Evolutionary conservation across 805 yeast genomes (phyloP).

Genomic region (Pichia cephalocereana): DNA sequence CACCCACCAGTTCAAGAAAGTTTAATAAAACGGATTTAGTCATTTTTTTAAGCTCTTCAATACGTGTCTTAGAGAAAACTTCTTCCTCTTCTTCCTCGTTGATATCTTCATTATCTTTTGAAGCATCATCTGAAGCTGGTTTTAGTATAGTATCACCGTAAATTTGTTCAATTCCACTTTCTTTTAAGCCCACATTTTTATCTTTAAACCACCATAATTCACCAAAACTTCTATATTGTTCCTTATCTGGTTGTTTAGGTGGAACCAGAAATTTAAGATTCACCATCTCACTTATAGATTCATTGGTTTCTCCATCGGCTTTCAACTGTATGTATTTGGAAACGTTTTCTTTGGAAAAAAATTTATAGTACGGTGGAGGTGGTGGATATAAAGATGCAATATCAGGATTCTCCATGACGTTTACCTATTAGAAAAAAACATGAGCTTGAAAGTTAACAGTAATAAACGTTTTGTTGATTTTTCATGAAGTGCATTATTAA

Average conservation of each 20-base stretch:
- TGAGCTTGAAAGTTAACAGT: background rate
- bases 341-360: constrained; percentile 65
- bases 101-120: background rate
- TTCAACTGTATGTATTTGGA: constrained; percentile 28
- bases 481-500: too few species aligned
- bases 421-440: background rate
- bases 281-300: constrained; percentile 16
- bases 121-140: background rate
- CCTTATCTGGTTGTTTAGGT: constrained; percentile 52
- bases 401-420: background rate
- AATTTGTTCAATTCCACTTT: constrained; percentile 69
- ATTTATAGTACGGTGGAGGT: constrained; percentile 77
- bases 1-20: constrained; percentile 74
- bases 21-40: constrained; percentile 71
- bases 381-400: constrained; percentile 78
- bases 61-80: constrained; percentile 39
- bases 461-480: background rate
- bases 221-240: constrained; percentile 79
- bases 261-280: constrained; percentile 54
- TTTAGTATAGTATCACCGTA: constrained; percentile 29
- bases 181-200: constrained; percentile 63
- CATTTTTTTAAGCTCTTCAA: constrained; percentile 69
- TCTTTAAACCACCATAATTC: constrained; percentile 80
- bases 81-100: constrained; percentile 17
- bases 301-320: constrained; percentile 17